Percentiles rank a stretch among this genome's conserved stretches.
These are phyloP conservation scores for Quercus tomentella DNA, from an alignment of 331 rosid species.

Conservation along the genomic window DNA sequence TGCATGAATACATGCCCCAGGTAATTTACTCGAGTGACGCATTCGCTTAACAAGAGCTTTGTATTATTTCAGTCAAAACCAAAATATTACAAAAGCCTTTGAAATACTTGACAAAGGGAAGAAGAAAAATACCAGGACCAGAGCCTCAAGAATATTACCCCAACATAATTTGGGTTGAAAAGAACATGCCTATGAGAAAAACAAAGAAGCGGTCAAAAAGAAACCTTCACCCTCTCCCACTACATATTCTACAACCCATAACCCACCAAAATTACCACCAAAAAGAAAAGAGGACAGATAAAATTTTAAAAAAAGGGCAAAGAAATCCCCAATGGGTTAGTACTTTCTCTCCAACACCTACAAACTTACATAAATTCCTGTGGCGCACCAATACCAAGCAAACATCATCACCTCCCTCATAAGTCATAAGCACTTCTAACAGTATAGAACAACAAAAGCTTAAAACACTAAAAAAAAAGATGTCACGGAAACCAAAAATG, in stretches of 20 bases:
- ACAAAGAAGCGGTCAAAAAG: constrained; percentile 29
- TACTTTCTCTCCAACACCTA: constrained; percentile 38
- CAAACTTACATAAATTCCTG: constrained; percentile 52
- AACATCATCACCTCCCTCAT: constrained; percentile 32
- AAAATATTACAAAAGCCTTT: constrained; percentile 42
- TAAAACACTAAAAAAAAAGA: constrained; percentile 15
- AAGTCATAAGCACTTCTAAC: constrained; percentile 33
- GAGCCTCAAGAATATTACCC: constrained; percentile 20
- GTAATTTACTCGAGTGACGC: background rate
- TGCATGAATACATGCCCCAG: background rate
- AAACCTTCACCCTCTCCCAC: constrained; percentile 39
- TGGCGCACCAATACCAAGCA: constrained; percentile 33
- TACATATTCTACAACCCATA: constrained; percentile 46
- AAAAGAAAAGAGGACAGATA: constrained; percentile 19
- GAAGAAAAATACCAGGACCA: constrained; percentile 26
- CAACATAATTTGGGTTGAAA: constrained; percentile 36
- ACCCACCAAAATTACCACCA: constrained; percentile 37
- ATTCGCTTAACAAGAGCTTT: constrained; percentile 11
- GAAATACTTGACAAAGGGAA: constrained; percentile 22
- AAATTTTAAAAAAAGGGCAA: constrained; percentile 18
- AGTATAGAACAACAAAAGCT: constrained; percentile 30
- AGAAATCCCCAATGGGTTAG: constrained; percentile 55
- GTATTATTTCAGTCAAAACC: constrained; percentile 36
- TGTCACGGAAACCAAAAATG: constrained; percentile 11
- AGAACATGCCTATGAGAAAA: constrained; percentile 39